Conservation (phyloP, 1,284 basidiomycete genomes). For the Rhodotorula glutinis region DNA sequence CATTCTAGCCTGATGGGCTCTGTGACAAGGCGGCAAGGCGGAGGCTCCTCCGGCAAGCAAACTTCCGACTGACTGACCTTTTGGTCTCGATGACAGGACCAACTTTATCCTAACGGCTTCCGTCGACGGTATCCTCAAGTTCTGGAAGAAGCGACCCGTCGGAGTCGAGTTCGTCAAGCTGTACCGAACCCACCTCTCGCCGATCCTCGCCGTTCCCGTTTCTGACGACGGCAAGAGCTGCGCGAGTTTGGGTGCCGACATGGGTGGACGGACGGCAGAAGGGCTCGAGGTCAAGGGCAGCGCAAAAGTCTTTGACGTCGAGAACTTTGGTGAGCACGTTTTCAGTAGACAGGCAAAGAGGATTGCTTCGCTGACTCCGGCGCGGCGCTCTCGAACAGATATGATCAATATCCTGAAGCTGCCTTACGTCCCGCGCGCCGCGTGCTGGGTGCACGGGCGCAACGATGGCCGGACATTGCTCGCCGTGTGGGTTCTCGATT, state of each 20-base stretch:
- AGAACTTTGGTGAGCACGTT: conserved; percentile 81
- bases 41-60: too few species aligned
- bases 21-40: conserved; percentile 57
- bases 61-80: conserved; percentile 39
- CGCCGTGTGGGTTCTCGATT: conserved; percentile 82
- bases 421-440: conserved; percentile 74
- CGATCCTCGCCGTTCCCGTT: conserved; percentile 75
- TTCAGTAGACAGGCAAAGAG: background rate
- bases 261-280: conserved; percentile 54
- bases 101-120: conserved; percentile 93
- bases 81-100: conserved; percentile 57
- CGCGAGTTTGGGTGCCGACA: conserved; percentile 60
- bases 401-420: conserved; percentile 99
- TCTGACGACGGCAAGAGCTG: conserved; percentile 90
- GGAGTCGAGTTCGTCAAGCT: conserved; percentile 93
- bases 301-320: conserved; percentile 93
- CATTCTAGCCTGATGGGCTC: background rate
- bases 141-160: conserved; percentile 96
- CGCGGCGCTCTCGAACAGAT: conserved; percentile 56
- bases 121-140: conserved; percentile 88
- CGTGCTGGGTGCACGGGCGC: conserved; percentile 87
- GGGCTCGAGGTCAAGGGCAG: conserved; percentile 61
- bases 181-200: conserved; percentile 76
- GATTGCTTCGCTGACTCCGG: background rate
- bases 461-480: conserved; percentile 84